Base-by-base conservation (phyloP, 139 green algal genomes). In the Micractinium sp. region DNA sequence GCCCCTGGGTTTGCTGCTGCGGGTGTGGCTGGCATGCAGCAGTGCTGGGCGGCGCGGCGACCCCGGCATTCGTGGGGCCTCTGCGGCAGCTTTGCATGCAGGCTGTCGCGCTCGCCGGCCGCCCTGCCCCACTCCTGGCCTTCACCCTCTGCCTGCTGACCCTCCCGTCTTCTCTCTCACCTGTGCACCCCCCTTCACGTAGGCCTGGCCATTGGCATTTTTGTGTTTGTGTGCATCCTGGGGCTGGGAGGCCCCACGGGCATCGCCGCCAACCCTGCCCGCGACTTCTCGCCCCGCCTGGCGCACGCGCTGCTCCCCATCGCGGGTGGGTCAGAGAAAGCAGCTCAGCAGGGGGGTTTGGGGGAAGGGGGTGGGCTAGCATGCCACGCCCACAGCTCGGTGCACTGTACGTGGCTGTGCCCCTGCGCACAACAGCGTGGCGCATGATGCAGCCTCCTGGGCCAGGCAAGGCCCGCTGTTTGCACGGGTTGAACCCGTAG, bases 271-370 rank as follows among this genome's bases (percentile, higher is more conserved):
- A 94, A 94, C 77, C 91, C 91, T 23, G 91, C 91, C 19, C 82
- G 91, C 22, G 91, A 94, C 80, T 91, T 94, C 19, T 31, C n/a
- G 12, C 91, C 91, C 12, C 69, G 91, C 1, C 23, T 94, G 61
- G 91, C 91, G 19, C 91, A 94, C 66, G 90, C 79, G 2, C 47
- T 94, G n/a, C 85, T 94, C 31, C 91, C 91, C 71, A 94, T 94
- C n/a, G 85, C 41, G 53, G 33, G 69, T 67, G 38, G 81, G 56
- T 23, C n/a, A 19, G 82, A 15, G 61, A 33, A 23, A 3, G 80
- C 12, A 22, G 25, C 5, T n/a, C n/a, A n/a, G n/a, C n/a, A n/a
- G n/a, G n/a, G 2, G 39, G 60, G 78, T 61, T 3, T 84, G 78
- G 66, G 66, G 7, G 66, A 5, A 2, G 66, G 66, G 25, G 69